These are phyloP conservation scores for Rosa chinensis DNA, from an alignment of 306 rosid species.

Conservation along the genomic window DNA sequence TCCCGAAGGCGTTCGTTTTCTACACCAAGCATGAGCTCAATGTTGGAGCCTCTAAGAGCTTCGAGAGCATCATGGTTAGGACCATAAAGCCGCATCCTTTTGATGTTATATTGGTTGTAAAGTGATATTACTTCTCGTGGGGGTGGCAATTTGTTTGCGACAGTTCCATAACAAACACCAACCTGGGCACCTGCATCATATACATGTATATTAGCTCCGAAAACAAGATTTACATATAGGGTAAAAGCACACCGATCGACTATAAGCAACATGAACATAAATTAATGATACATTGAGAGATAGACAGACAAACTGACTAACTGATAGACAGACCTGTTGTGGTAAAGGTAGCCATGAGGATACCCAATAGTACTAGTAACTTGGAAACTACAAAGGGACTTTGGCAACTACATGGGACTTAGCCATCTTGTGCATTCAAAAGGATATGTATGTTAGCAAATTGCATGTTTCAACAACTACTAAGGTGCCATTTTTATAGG, in stretches of 20 bases:
- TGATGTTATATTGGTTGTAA: slow-evolving; percentile 21
- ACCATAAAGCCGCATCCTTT: slow-evolving; percentile 34
- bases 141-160: slow-evolving; percentile 31
- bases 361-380: slow-evolving; percentile 6
- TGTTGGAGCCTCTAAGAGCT: slow-evolving; percentile 41
- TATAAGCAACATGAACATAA: neutral
- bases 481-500: neutral
- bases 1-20: slow-evolving; percentile 17
- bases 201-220: neutral
- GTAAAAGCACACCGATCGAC: neutral
- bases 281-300: neutral
- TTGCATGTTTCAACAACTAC: neutral
- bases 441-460: neutral
- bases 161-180: slow-evolving; percentile 46
- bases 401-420: neutral
- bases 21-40: slow-evolving; percentile 30
- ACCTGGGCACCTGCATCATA: slow-evolving; percentile 38
- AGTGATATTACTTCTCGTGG: slow-evolving; percentile 32
- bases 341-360: neutral
- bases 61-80: slow-evolving; percentile 27
- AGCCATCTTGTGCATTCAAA: neutral
- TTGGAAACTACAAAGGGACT: slow-evolving; percentile 8
- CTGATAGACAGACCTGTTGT: neutral
- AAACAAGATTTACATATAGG: neutral
- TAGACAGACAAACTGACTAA: neutral